Conservation (phyloP, 805 yeast genomes). For the Candida hungchunana region DNA sequence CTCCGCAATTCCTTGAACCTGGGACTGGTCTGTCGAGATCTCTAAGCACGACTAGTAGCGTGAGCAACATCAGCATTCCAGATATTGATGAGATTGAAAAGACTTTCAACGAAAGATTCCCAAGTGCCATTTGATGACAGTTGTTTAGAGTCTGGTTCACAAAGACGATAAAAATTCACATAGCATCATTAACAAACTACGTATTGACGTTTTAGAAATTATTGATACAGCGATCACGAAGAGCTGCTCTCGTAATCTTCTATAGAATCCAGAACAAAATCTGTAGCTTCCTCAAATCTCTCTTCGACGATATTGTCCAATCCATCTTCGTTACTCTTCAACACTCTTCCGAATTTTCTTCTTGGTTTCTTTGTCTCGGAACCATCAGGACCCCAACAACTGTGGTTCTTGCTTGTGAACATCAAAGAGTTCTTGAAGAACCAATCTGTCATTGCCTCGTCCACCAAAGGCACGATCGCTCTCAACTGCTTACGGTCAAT, state of each 20-base stretch:
- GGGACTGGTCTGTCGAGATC: slow-evolving; percentile 12
- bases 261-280: slow-evolving; percentile 73
- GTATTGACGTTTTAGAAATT: too few relatives aligned
- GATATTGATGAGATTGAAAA: slow-evolving; percentile 58
- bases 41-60: slow-evolving; percentile 8
- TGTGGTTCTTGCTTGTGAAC: slow-evolving; percentile 69
- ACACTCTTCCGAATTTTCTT: slow-evolving; percentile 85
- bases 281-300: slow-evolving; percentile 80
- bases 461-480: slow-evolving; percentile 80
- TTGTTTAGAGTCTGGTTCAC: too few relatives aligned
- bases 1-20: slow-evolving; percentile 2
- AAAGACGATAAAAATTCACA: too few relatives aligned
- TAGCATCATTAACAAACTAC: too few relatives aligned
- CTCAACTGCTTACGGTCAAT: slow-evolving; percentile 66
- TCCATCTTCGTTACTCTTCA: slow-evolving; percentile 68
- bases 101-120: slow-evolving; percentile 54
- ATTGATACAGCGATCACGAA: too few relatives aligned
- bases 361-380: slow-evolving; percentile 67
- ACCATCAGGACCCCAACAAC: slow-evolving; percentile 68
- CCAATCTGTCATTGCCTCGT: slow-evolving; percentile 90
- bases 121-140: slow-evolving; percentile 48
- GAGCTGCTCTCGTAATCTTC: slow-evolving; percentile 59
- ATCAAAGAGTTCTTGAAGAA: slow-evolving; percentile 80
- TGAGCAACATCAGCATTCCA: slow-evolving; percentile 41
- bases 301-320: slow-evolving; percentile 74